Conservation (phyloP, 352 stramenopile species). For the Thalassiosira ordinaria region DNA sequence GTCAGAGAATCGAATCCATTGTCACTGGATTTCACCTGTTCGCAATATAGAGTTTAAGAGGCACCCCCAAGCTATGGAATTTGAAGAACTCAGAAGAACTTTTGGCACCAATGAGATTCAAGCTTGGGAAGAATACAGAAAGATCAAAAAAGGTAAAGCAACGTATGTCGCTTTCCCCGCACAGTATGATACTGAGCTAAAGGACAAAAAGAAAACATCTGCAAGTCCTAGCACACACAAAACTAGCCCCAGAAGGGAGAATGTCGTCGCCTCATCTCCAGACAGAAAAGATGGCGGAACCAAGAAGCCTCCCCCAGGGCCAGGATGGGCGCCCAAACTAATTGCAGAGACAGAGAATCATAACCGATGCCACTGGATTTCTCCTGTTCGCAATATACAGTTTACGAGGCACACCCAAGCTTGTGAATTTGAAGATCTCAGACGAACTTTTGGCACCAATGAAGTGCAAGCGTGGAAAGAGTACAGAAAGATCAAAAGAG, state of each 20-base stretch:
- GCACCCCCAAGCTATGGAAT: not conserved
- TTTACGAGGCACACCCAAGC: not conserved
- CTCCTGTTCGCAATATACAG: constrained; percentile 11
- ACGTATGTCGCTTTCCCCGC: not conserved
- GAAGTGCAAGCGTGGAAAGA: constrained; percentile 14
- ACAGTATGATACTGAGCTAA: not conserved
- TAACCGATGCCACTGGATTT: not conserved
- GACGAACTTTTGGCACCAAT: not conserved
- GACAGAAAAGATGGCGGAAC: too few relatives aligned
- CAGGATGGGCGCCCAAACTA: not conserved
- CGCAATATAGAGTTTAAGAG: constrained; percentile 17
- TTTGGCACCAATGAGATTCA: constrained; percentile 1
- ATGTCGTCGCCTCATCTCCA: not conserved
- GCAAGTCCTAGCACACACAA: not conserved
- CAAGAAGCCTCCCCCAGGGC: constrained; percentile 6
- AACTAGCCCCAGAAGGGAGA: not conserved
- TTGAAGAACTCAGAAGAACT: constrained; percentile 1
- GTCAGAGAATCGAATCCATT: not conserved
- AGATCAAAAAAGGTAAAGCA: not conserved
- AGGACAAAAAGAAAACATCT: not conserved
- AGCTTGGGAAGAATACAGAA: constrained; percentile 18
- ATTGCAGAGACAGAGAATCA: not conserved
- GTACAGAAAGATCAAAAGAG: not conserved
- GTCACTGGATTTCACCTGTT: constrained; percentile 4
- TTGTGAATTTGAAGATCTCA: constrained; percentile 15